These are phyloP conservation scores for Alternaria novae-zelandiae DNA, from an alignment of 2,329 filamentous ascomycete genomes.

Conservation along the genomic window DNA sequence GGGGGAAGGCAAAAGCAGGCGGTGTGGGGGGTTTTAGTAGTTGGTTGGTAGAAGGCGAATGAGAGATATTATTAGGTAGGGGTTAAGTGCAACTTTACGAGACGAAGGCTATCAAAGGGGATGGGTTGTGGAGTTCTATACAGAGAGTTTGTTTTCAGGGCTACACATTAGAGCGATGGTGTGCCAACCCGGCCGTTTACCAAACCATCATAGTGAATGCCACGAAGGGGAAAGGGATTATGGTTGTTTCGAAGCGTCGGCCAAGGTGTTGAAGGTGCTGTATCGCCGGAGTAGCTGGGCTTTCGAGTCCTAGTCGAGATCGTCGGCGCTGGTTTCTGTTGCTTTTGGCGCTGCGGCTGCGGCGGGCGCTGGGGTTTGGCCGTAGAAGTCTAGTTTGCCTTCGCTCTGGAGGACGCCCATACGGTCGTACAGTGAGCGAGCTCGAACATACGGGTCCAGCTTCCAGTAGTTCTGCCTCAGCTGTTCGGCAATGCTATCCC, in stretches of 20 bases:
- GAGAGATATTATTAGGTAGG: background rate
- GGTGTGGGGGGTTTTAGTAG: background rate
- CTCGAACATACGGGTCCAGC: conserved; percentile 84
- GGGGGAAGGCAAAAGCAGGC: background rate
- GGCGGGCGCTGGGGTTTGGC: conserved; percentile 33
- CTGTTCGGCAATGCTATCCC: conserved; percentile 66
- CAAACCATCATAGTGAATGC: background rate
- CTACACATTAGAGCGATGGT: conserved; percentile 1
- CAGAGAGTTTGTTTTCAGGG: background rate
- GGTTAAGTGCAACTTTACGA: background rate
- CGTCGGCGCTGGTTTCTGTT: conserved; percentile 40
- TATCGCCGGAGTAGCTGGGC: background rate
- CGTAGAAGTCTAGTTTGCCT: conserved; percentile 77
- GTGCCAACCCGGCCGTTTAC: background rate
- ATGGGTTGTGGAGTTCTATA: background rate
- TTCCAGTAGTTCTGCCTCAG: conserved; percentile 83
- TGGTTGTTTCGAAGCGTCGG: background rate
- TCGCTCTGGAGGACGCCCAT: conserved; percentile 71
- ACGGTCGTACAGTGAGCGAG: conserved; percentile 84
- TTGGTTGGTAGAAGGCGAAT: background rate
- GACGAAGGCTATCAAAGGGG: background rate
- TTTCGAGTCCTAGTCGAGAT: conserved; percentile 38
- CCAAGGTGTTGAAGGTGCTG: background rate
- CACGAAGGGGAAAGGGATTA: background rate
- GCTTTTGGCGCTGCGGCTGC: conserved; percentile 10